Percentiles rank a stretch among this genome's conserved stretches.
Evolutionary conservation across 148 eudicot species (phyloP).

Genomic region (Rhododendron williamsianum): DNA sequence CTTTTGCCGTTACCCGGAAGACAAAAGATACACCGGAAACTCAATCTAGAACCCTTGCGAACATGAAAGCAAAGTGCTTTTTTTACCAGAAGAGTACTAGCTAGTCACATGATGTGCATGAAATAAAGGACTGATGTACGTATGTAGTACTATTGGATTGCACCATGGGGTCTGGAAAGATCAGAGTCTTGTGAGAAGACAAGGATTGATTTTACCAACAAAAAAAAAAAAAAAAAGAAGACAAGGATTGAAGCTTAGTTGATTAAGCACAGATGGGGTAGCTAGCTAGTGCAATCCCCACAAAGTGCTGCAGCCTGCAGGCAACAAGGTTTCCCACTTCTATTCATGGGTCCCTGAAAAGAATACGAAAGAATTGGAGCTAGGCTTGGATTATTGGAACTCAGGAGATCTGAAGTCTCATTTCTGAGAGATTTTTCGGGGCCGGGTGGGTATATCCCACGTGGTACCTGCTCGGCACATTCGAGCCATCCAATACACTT

Average conservation of each 20-base stretch:
- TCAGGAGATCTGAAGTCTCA: neutral
- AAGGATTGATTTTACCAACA: no score
- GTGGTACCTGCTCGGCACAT: no score
- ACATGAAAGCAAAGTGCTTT: neutral
- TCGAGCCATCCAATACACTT: no score
- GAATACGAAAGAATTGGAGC: conserved; percentile 4
- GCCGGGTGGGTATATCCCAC: no score
- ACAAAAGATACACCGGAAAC: neutral
- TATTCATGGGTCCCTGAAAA: conserved; percentile 14
- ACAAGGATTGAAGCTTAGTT: conserved; percentile 11
- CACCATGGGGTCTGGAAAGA: conserved; percentile 4
- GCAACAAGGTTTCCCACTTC: conserved; percentile 9
- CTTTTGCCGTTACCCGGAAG: neutral
- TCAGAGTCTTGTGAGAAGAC: conserved; percentile 3
- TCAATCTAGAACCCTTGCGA: neutral
- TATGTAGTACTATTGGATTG: conserved; percentile 3
- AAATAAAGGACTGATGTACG: neutral
- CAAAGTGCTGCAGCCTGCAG: conserved; percentile 12
- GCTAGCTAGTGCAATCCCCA: conserved; percentile 15
- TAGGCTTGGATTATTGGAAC: neutral
- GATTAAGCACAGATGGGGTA: neutral
- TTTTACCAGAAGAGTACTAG: neutral
- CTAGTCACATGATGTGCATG: conserved; percentile 1
- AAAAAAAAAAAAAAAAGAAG: no score
- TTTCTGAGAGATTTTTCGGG: no score